Evolutionary conservation across 305 asterid species (phyloP), one percentile per base, ranked within the genome.

Genomic region (Stenogyne calaminthoides): DNA sequence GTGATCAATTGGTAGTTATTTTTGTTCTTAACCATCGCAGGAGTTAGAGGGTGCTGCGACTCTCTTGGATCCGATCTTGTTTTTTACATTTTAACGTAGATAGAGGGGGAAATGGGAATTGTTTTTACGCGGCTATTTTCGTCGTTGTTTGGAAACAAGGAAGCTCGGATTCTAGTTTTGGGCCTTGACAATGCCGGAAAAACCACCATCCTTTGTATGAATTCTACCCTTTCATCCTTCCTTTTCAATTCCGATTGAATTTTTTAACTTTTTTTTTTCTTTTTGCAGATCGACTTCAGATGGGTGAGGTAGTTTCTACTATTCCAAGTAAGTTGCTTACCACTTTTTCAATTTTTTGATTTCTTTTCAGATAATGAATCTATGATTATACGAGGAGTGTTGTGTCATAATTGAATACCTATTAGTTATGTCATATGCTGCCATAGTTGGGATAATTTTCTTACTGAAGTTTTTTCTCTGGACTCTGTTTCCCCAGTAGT

Each of bases 131-230:
- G 93, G 76, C 82, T 94, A 80, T 91, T 94, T 71, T 88, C 99
- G 16, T 91, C 99, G 18, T 70, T 94, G 70, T 94, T 91, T 64
- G 99, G 97, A 18, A 87, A 85, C 78, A 94, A 91, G 80, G 99
- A 94, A 85, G 99, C 99, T 86, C 90, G 97, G 89, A 94, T 94
- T 89, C 84, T 94, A 20, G 95, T 94, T 67, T 84, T 94, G 36
- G 97, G 99, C 61, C 97, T 94, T 18, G 99, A 94, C 83, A 94
- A 94, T 91, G 97, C 99, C 73, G 97, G 99, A 10, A 94, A 91
- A 87, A 94, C 97, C 64, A 94, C 99, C 36, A 94, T 94, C 81
- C 91, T 94, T 22, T 94, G 99, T 93, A 83, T 47, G 93, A 25
- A 54, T 67, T 68, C 20, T n/a, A 42, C 15, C 12, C 11, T 54